phyloP scores from a whole-genome alignment of 768 basidiomycete genomes.

The Boletales sp. region DNA sequence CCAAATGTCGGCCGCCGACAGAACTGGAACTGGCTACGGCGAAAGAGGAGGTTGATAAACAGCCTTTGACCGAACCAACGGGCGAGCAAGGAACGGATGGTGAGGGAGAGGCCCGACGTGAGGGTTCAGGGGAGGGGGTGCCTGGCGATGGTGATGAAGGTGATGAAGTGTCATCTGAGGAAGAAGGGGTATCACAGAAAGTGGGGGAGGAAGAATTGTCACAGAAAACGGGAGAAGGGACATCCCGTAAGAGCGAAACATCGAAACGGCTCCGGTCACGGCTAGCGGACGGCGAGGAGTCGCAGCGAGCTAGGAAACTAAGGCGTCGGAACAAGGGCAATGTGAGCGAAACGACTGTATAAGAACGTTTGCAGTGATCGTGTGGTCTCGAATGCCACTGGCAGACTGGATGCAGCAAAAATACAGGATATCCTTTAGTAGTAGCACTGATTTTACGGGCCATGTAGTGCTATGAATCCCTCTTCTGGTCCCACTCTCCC shows the following conservation, averaged over 20 bases:
- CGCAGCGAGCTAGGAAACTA: slow-evolving; percentile 12
- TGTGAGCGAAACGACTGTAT: background rate
- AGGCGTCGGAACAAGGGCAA: slow-evolving; percentile 1
- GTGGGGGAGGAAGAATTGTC: background rate
- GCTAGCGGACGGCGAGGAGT: slow-evolving; percentile 8
- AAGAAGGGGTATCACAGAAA: slow-evolving; percentile 4
- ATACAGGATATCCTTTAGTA: slow-evolving; percentile 7
- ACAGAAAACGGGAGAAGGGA: no score
- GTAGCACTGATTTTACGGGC: slow-evolving; percentile 11
- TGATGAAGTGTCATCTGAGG: slow-evolving; percentile 8
- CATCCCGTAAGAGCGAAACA: background rate
- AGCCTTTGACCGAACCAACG: background rate
- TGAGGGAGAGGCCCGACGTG: background rate
- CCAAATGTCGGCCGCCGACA: slow-evolving; percentile 20
- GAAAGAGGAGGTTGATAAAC: slow-evolving; percentile 4
- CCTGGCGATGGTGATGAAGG: slow-evolving; percentile 7
- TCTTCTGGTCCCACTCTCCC: slow-evolving; percentile 32
- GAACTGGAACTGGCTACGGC: slow-evolving; percentile 20
- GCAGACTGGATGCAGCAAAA: background rate
- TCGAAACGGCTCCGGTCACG: slow-evolving; percentile 16
- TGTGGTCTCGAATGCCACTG: background rate
- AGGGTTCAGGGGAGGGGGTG: slow-evolving; percentile 12
- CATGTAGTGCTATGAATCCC: slow-evolving; percentile 31
- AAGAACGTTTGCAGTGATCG: background rate
- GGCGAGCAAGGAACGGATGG: background rate